Conservation (phyloP, 768 basidiomycete species). For the Coprinopsis cinerea region DNA sequence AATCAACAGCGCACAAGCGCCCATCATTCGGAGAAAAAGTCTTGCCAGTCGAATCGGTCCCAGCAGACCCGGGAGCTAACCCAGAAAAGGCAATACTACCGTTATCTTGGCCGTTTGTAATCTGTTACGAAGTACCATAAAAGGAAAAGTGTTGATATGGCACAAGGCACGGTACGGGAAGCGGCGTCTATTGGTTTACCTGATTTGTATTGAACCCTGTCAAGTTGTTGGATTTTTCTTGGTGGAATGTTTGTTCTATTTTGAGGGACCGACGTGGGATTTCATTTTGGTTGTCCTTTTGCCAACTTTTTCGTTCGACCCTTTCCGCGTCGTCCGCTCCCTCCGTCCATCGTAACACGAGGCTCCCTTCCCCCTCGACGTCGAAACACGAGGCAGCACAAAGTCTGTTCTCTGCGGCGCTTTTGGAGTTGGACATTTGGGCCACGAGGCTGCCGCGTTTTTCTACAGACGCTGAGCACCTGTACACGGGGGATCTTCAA, state of each 20-base stretch:
- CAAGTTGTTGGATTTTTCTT: background rate
- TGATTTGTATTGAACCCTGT: no score
- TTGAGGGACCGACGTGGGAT: background rate
- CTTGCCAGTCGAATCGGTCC: no score
- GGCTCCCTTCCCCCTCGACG: background rate
- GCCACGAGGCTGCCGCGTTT: constrained; percentile 3
- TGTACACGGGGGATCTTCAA: no score
- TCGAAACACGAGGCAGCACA: constrained; percentile 5
- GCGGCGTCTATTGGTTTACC: background rate
- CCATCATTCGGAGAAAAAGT: no score
- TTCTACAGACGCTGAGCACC: background rate
- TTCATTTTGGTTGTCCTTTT: background rate
- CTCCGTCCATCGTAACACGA: background rate
- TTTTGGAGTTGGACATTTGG: no score
- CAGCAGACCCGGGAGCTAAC: background rate
- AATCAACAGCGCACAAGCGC: no score
- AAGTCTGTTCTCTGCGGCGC: no score
- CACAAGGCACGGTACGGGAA: background rate
- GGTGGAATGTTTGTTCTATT: background rate
- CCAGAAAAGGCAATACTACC: background rate
- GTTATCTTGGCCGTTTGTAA: background rate
- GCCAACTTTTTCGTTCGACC: background rate
- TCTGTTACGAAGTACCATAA: no score
- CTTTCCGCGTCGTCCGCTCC: background rate
- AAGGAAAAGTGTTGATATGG: background rate